A percentile compares a stretch with the other conserved stretches of the same genome.
phyloP scores from a whole-genome alignment of 2,329 filamentous ascomycete genomes.

The Aspergillus sp. region DNA sequence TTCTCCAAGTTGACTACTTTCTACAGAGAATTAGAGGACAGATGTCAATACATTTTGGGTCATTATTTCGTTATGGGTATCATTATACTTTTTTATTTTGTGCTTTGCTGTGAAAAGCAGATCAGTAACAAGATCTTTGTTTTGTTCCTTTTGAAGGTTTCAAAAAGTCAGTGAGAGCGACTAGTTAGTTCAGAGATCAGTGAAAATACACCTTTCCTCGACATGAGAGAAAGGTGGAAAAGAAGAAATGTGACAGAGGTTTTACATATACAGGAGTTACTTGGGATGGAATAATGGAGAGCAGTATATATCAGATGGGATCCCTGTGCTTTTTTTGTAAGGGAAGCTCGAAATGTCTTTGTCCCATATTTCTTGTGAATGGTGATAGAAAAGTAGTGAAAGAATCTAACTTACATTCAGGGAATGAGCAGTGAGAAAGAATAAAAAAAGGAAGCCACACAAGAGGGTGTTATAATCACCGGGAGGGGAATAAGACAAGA shows the following conservation, averaged over 20 bases:
- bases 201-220: not conserved
- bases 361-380: constrained; percentile 9
- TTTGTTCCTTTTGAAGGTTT: too few species aligned
- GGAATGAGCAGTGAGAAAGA: constrained; percentile 9
- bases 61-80: not conserved
- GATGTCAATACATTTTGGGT: too few species aligned
- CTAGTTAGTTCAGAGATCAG: not conserved
- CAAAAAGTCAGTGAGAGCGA: not conserved
- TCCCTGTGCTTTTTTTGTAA: not conserved
- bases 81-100: not conserved
- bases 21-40: too few species aligned
- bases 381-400: constrained; percentile 11
- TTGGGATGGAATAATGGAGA: too few species aligned
- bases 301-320: too few species aligned
- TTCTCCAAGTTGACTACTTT: too few species aligned
- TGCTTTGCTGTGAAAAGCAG: too few species aligned
- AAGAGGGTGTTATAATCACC: constrained; percentile 5
- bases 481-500: constrained; percentile 1
- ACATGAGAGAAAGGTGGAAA: not conserved
- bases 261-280: too few species aligned
- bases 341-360: constrained; percentile 3
- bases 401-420: constrained; percentile 19
- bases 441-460: constrained; percentile 10
- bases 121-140: too few species aligned
- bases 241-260: too few species aligned